These are phyloP conservation scores for Aureobasidium sp. DNA, from an alignment of 2,329 filamentous ascomycete genomes.

Conservation along the genomic window DNA sequence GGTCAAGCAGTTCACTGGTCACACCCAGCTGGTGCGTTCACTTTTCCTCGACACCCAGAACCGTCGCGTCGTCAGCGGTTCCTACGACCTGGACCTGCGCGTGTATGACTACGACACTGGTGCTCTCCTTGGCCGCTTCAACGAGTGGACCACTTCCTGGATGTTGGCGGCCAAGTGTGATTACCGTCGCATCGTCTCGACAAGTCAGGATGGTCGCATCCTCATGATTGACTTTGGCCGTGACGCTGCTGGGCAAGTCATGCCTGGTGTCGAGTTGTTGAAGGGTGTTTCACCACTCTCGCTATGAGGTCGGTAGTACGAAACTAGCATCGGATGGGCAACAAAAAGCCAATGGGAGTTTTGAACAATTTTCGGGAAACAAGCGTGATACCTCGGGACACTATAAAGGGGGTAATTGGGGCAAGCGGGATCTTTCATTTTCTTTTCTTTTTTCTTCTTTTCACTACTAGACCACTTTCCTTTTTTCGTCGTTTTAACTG, in stretches of 20 bases:
- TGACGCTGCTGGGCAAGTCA: conserved; percentile 22
- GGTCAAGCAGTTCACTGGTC: conserved; percentile 71
- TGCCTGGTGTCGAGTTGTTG: conserved; percentile 18
- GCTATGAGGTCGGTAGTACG: neutral
- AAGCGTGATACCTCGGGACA: conserved; percentile 6
- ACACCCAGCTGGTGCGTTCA: conserved; percentile 78
- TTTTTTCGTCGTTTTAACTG: neutral
- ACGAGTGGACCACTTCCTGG: conserved; percentile 96
- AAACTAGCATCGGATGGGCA: neutral
- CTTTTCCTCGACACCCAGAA: conserved; percentile 85
- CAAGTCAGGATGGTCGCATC: conserved; percentile 87
- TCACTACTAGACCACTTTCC: conserved; percentile 2
- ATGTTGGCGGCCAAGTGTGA: conserved; percentile 94
- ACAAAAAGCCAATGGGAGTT: neutral
- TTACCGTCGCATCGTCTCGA: conserved; percentile 88
- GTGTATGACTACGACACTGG: conserved; percentile 85
- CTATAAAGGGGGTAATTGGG: neutral
- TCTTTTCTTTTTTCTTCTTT: neutral
- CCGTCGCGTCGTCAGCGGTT: conserved; percentile 79
- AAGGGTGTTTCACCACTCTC: neutral
- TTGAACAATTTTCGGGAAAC: neutral
- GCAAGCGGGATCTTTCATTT: neutral
- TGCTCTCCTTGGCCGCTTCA: conserved; percentile 71
- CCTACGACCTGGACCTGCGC: conserved; percentile 92
- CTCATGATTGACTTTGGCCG: conserved; percentile 85